Conservation (phyloP, 768 basidiomycete species). For the Fistulinella prunicolor region DNA sequence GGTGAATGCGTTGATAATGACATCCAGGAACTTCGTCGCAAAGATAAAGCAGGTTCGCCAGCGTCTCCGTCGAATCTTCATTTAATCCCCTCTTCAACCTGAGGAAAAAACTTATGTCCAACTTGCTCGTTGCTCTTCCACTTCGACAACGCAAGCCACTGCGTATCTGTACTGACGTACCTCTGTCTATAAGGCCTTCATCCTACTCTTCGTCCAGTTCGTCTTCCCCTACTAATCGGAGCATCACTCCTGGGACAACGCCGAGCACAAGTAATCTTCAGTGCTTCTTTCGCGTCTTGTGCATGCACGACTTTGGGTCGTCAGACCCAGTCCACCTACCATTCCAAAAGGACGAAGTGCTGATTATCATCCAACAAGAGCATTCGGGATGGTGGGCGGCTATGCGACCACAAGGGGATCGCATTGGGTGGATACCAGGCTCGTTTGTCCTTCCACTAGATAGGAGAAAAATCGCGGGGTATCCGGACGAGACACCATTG, state of each 20-base stretch:
- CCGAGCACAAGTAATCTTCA: constrained; percentile 31
- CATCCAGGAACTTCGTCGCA: constrained; percentile 4
- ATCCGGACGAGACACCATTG: constrained; percentile 47
- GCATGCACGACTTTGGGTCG: constrained; percentile 66
- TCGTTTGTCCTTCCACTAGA: constrained; percentile 58
- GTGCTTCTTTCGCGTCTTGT: constrained; percentile 47
- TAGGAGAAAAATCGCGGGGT: constrained; percentile 35
- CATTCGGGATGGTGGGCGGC: constrained; percentile 83
- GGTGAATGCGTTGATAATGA: constrained; percentile 7
- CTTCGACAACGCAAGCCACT: constrained; percentile 16
- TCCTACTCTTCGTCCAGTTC: constrained; percentile 29
- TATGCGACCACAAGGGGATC: constrained; percentile 47
- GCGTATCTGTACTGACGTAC: constrained; percentile 34
- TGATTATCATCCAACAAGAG: constrained; percentile 67
- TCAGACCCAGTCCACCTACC: constrained; percentile 58
- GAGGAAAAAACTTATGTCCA: constrained; percentile 11
- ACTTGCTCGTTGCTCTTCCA: neutral
- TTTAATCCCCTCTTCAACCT: neutral
- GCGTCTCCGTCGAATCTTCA: neutral
- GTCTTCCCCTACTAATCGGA: constrained; percentile 13
- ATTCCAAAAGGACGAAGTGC: constrained; percentile 64
- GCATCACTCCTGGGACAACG: constrained; percentile 21
- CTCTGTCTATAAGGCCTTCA: constrained; percentile 35
- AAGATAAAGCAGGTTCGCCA: constrained; percentile 8
- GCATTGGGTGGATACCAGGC: constrained; percentile 75